These are phyloP conservation scores for Vicia faba DNA, from an alignment of 306 rosid species.

Conservation along the genomic window DNA sequence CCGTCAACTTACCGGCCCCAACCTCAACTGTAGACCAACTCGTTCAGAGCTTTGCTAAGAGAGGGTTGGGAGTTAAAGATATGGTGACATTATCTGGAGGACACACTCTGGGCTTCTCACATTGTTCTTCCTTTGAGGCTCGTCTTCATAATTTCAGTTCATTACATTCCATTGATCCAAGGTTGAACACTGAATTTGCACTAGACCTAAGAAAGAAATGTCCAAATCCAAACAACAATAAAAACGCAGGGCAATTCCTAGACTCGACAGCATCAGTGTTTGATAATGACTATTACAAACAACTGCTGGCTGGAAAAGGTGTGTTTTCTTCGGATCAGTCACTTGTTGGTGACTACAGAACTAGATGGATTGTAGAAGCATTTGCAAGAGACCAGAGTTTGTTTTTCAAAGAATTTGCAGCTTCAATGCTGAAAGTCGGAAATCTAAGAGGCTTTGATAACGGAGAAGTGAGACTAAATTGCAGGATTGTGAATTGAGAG, in stretches of 20 bases:
- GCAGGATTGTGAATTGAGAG: constrained; percentile 52
- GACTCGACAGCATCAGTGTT: constrained; percentile 74
- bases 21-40: constrained; percentile 62
- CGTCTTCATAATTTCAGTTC: constrained; percentile 56
- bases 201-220: constrained; percentile 55
- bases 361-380: constrained; percentile 67
- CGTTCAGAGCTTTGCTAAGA: constrained; percentile 60
- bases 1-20: constrained; percentile 69
- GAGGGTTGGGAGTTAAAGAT: constrained; percentile 69
- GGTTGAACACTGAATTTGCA: constrained; percentile 52
- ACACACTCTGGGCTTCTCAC: constrained; percentile 81
- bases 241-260: constrained; percentile 54
- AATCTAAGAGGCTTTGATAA: constrained; percentile 50
- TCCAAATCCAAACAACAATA: constrained; percentile 57
- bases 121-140: constrained; percentile 67
- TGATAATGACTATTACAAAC: constrained; percentile 68
- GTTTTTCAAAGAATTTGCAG: constrained; percentile 64
- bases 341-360: constrained; percentile 58
- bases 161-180: constrained; percentile 58
- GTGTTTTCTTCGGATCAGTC: constrained; percentile 74
- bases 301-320: constrained; percentile 52
- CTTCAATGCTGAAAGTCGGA: constrained; percentile 77
- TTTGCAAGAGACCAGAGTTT: constrained; percentile 59
- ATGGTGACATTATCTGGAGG: constrained; percentile 77
- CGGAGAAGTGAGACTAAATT: constrained; percentile 71